Evolutionary conservation across 2,329 filamentous ascomycete genomes (phyloP).

Genomic region (Diaporthe helianthi): DNA sequence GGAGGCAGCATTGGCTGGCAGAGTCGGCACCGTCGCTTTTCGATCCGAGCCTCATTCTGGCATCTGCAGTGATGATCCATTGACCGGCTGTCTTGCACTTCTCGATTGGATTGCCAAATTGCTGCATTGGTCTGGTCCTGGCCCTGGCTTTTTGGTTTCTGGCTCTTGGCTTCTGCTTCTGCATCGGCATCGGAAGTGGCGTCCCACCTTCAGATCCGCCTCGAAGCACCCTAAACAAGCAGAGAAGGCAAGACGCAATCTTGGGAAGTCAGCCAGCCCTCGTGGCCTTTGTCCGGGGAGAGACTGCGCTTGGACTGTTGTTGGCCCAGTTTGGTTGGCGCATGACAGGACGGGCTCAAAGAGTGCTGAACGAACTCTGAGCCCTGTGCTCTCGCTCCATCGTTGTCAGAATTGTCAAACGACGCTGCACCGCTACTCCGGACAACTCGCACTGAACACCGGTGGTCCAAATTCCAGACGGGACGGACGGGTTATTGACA

Average conservation of each 20-base stretch:
- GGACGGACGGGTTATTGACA: conserved; percentile 3
- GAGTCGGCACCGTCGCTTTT: not conserved
- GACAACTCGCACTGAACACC: not conserved
- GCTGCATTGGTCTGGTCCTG: not conserved
- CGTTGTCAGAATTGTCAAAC: not conserved
- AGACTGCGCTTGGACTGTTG: not conserved
- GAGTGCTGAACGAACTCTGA: not conserved
- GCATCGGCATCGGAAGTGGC: conserved; percentile 15
- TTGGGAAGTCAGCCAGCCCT: not conserved
- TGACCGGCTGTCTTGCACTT: not conserved
- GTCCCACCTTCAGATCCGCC: conserved; percentile 18
- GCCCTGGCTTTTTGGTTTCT: not conserved
- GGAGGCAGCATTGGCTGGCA: conserved; percentile 1
- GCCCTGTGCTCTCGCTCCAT: conserved; percentile 5
- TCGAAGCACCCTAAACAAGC: no score
- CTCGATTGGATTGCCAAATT: not conserved
- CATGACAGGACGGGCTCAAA: not conserved
- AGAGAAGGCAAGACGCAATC: not conserved
- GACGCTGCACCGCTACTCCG: no score
- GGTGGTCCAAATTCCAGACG: conserved; percentile 2
- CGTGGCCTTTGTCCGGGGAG: no score
- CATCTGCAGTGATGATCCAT: not conserved
- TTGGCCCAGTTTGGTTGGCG: not conserved
- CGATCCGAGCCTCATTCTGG: not conserved
- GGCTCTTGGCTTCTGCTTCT: not conserved